Evolutionary conservation across 352 stramenopile genomes (phyloP).

Genomic region (Phytophthora meadii): DNA sequence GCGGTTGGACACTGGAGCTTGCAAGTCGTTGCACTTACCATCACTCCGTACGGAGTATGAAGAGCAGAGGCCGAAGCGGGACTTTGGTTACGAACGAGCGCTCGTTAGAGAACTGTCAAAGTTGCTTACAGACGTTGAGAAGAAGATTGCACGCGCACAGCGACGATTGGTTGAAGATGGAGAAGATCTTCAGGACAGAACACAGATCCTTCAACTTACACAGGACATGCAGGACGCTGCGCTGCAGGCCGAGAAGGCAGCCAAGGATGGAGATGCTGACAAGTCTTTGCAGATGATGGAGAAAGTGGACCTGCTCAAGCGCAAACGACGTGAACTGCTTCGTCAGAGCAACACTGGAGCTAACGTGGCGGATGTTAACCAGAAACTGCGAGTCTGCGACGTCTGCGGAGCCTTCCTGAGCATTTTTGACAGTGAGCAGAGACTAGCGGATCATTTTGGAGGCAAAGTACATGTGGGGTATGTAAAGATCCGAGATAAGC

Average conservation of each 20-base stretch:
- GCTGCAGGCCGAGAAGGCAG: constrained; percentile 63
- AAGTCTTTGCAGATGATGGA: constrained; percentile 66
- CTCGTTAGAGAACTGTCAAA: constrained; percentile 72
- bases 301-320: constrained; percentile 69
- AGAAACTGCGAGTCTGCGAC: constrained; percentile 91
- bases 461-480: constrained; percentile 93
- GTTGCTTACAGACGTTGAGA: constrained; percentile 79
- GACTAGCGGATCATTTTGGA: constrained; percentile 91
- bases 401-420: constrained; percentile 92
- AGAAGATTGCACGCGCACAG: constrained; percentile 80
- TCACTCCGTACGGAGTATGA: constrained; percentile 74
- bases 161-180: constrained; percentile 73
- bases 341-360: constrained; percentile 12
- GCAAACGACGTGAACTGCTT: constrained; percentile 31
- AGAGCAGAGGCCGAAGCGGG: constrained; percentile 31
- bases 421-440: constrained; percentile 92
- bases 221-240: constrained; percentile 75
- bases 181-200: constrained; percentile 27
- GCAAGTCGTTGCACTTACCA: constrained; percentile 73
- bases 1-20: constrained; percentile 85
- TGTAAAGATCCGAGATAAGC: constrained; percentile 88
- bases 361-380: constrained; percentile 53
- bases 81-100: constrained; percentile 77
- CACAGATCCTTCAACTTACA: constrained; percentile 76
- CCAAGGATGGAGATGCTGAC: constrained; percentile 65